Base-by-base conservation (phyloP, 1,284 basidiomycete genomes). In the Salmacisia buchloeana region DNA sequence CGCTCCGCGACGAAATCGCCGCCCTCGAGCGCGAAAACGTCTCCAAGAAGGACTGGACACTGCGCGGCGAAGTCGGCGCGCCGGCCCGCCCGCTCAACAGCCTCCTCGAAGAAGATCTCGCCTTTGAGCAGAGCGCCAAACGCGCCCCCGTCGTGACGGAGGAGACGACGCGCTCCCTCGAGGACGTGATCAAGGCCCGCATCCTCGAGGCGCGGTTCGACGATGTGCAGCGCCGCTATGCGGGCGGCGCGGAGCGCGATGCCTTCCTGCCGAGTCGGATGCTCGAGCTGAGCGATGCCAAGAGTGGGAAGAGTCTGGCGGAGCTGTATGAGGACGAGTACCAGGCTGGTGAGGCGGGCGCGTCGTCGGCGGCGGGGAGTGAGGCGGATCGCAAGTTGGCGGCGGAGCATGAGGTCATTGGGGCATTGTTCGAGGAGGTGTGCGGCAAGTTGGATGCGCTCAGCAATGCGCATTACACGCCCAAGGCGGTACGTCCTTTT, bases 321-420 rank as follows among this genome's bases (percentile, higher is more conserved):
- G 91, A 98, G 81, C 91, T 97, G 64, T 98, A 98, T 81, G 96
- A 97, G 80, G 89, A 91, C 68, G 93, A 96, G 69, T 98, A 90
- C 81, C 84, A 88, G 58, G 86, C 87, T 1, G 85, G 85, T 23
- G 84, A 85, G 70, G 81, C 81, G n/a, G 86, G 82, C 61, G 86
- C 61, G 52, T 33, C n/a, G 63, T 31, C 29, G 59, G 54, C 1
- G 59, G 64, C 46, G 63, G 45, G 29, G 65, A 66, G 93, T 69
- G 90, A 92, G 71, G 85, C 91, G 1, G 94, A 98, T 72, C 91
- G 88, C 27, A 94, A 92, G 80, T 83, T 98, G 31, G 84, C 85
- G 73, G 89, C 91, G 77, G 91, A 96, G 80, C 94, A 97, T 78
- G 86, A 88, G 18, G 91, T 91, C 78, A 87, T 98, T 60, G 87